phyloP scores from a whole-genome alignment of 352 stramenopile species.

The Blastocystis hominis region DNA sequence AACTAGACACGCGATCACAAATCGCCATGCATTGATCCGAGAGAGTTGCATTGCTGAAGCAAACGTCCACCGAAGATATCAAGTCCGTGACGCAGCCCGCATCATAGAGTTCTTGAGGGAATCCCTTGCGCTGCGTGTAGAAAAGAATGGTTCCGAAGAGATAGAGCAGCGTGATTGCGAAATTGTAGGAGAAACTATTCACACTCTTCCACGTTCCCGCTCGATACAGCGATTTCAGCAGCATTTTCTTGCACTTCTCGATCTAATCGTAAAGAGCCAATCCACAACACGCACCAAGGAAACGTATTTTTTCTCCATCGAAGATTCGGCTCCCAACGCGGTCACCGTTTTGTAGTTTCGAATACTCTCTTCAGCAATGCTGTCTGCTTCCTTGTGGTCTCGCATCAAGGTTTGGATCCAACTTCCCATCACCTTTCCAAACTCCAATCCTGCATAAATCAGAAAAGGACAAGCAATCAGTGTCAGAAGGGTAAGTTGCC shows the following conservation, averaged over 20 bases:
- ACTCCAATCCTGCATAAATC: background rate
- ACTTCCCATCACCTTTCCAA: background rate
- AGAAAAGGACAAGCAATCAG: slow-evolving; percentile 3
- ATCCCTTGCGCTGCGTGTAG: background rate
- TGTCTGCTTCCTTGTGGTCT: slow-evolving; percentile 63
- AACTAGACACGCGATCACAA: background rate
- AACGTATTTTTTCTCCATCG: slow-evolving; percentile 69
- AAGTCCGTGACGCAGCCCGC: background rate
- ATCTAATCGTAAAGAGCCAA: background rate
- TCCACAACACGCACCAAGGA: slow-evolving; percentile 60
- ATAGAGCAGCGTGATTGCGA: slow-evolving; percentile 69
- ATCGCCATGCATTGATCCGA: background rate
- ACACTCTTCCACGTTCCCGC: too few relatives aligned
- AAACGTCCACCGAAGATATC: background rate
- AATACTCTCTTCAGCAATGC: slow-evolving; percentile 68
- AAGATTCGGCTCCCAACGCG: slow-evolving; percentile 69
- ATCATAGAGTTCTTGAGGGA: background rate
- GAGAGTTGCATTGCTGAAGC: background rate
- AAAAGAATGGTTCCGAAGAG: slow-evolving; percentile 64
- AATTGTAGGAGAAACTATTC: slow-evolving; percentile 58
- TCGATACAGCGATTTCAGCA: slow-evolving; percentile 65
- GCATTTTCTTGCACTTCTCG: slow-evolving; percentile 64
- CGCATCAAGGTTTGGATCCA: slow-evolving; percentile 4
- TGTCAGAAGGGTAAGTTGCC: slow-evolving; percentile 23
- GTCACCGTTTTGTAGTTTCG: slow-evolving; percentile 71